Percentiles rank a stretch among this genome's conserved stretches.
phyloP scores from a whole-genome alignment of 768 basidiomycete genomes.

The Termitomyces heimii region DNA sequence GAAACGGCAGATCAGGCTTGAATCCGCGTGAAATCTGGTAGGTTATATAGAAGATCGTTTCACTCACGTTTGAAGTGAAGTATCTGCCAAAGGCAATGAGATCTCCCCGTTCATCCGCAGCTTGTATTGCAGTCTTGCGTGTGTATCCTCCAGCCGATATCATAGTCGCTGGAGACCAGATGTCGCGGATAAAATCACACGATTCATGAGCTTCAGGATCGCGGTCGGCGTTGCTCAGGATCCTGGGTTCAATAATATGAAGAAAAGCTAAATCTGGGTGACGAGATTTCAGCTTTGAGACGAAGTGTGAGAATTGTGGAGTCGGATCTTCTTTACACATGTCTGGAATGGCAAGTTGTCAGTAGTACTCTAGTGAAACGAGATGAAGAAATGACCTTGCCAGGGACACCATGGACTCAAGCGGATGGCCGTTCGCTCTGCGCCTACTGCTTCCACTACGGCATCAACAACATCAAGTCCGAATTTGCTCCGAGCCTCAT shows the following conservation, averaged over 20 bases:
- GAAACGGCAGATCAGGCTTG: conserved; percentile 8
- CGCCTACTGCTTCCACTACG: conserved; percentile 45
- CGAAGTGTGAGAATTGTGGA: conserved; percentile 48
- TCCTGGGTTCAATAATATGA: conserved; percentile 39
- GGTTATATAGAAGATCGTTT: neutral
- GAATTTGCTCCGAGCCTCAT: conserved; percentile 57
- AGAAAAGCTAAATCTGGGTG: conserved; percentile 47
- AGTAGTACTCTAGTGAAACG: conserved; percentile 19
- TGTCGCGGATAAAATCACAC: conserved; percentile 38
- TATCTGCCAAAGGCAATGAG: conserved; percentile 24
- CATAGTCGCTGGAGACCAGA: conserved; percentile 36
- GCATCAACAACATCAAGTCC: conserved; percentile 48
- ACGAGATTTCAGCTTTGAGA: conserved; percentile 27
- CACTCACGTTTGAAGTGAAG: conserved; percentile 27
- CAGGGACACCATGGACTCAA: conserved; percentile 47
- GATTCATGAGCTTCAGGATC: conserved; percentile 15
- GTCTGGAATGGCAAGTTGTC: conserved; percentile 18
- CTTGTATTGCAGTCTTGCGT: conserved; percentile 29
- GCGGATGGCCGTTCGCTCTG: conserved; percentile 47
- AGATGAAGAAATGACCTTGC: conserved; percentile 16
- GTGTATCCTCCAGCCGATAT: conserved; percentile 42
- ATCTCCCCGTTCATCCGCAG: conserved; percentile 26
- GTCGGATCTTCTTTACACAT: conserved; percentile 52
- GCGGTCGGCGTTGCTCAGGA: conserved; percentile 11
- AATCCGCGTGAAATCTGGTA: neutral